phyloP scores from a whole-genome alignment of 1,284 basidiomycete genomes.

The Naganishia liquefaciens region DNA sequence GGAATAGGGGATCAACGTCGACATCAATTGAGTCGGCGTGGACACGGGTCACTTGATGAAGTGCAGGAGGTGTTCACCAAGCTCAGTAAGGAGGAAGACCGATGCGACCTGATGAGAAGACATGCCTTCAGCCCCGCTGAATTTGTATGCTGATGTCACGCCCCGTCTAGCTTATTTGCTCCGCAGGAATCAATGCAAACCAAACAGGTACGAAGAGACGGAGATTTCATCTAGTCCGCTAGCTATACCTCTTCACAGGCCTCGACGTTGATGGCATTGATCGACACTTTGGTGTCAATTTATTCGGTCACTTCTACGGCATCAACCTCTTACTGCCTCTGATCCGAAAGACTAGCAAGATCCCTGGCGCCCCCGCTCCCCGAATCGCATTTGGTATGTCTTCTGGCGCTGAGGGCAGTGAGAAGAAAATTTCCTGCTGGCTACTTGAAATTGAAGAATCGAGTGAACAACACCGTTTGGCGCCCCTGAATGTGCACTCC shows the following conservation, averaged over 20 bases:
- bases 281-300: conserved; percentile 25
- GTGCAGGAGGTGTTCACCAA: conserved; percentile 54
- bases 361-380: conserved; percentile 43
- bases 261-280: conserved; percentile 16
- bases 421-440: neutral
- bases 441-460: neutral
- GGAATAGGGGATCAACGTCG: conserved; percentile 39
- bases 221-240: conserved; percentile 34
- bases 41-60: conserved; percentile 54
- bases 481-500: conserved; percentile 47
- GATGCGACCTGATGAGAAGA: conserved; percentile 49
- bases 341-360: conserved; percentile 52
- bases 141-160: neutral
- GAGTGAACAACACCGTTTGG: conserved; percentile 19
- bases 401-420: conserved; percentile 52
- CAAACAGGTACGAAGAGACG: conserved; percentile 46
- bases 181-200: conserved; percentile 54
- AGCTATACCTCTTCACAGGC: neutral
- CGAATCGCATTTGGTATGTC: conserved; percentile 56
- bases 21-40: conserved; percentile 54
- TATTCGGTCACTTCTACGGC: conserved; percentile 57
- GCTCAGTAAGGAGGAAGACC: conserved; percentile 49
- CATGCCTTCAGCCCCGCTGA: too few species aligned
- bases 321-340: conserved; percentile 57
- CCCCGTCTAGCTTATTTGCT: neutral